Base-by-base conservation (phyloP, 2,329 filamentous ascomycete species). In the Calonectria honghensis region DNA sequence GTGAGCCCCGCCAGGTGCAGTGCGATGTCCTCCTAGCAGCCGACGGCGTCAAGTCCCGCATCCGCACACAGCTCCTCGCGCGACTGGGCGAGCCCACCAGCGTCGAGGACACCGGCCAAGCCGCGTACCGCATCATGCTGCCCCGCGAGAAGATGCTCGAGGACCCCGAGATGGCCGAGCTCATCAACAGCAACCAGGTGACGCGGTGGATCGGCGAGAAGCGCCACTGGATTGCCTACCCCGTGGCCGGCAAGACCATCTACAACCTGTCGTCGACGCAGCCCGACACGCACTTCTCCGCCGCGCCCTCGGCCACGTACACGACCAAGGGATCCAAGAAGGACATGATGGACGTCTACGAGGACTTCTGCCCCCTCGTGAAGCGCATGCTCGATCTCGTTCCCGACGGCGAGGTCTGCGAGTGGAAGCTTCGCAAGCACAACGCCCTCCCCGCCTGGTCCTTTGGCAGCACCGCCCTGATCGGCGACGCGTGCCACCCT, bases 41-140 rank as follows among this genome's bases (percentile, higher is more conserved):
- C 18, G 90, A 92, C 80, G 90, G 90, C 50, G 88, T 92, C 82
- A 92, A 91, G 83, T 90, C 87, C 51, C 76, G 82, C 11, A 85
- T 87, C 27, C 87, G 90, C 39, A 85, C 87, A 10, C 85, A 89
- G 48, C 88, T 95, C 83, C 88, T 94, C 10, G 84, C 86, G 32
- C 84, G 87, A 29, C 84, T 91, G 0, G 87, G 89, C 57, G 86
- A 88, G 74, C 83, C 86, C 3, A 89, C 89, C 29, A 87, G 91
- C 69, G 90, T 93, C 78, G 87, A 91, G 73, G 93, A 95, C 74
- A 95, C 94, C 0, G 91, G 93, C 5, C 93, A 96, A 85, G 94
- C 94, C 0, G 93, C 94, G 3, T 96, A 96, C 86, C 91, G 94
- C 16, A 94, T 96, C 84, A 94, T 96, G 91, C 88, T 96, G 24